Evolutionary conservation across 495 filamentous ascomycete species (phyloP).

Genomic region (Thermochaetoides thermophila): DNA sequence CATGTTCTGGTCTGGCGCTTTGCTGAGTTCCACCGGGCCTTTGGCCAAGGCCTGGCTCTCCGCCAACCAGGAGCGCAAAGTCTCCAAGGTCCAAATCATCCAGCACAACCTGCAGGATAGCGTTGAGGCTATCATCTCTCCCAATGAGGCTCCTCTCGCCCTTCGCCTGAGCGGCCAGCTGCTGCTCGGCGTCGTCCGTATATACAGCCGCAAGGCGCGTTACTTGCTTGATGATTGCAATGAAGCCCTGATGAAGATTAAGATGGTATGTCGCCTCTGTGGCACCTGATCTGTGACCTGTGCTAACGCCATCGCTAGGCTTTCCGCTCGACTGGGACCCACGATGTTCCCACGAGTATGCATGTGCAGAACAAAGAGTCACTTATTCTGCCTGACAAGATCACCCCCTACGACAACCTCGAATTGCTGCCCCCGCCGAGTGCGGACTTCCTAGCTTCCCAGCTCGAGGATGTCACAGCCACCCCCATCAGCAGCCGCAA

Average conservation of each 20-base stretch:
- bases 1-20: slow-evolving; percentile 98
- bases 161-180: slow-evolving; percentile 87
- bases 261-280: slow-evolving; percentile 52
- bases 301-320: slow-evolving; percentile 39
- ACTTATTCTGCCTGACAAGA: slow-evolving; percentile 69
- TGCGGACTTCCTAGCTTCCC: slow-evolving; percentile 57
- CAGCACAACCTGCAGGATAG: slow-evolving; percentile 86
- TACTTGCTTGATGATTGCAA: slow-evolving; percentile 96
- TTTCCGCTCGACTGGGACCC: slow-evolving; percentile 64
- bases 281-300: not conserved
- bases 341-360: slow-evolving; percentile 56
- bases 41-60: slow-evolving; percentile 96
- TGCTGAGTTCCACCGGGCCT: slow-evolving; percentile 91
- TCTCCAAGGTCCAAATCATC: slow-evolving; percentile 86
- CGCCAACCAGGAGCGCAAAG: slow-evolving; percentile 91
- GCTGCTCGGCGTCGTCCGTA: slow-evolving; percentile 85
- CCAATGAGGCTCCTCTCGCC: slow-evolving; percentile 89
- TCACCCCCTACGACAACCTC: slow-evolving; percentile 81
- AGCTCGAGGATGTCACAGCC: slow-evolving; percentile 39
- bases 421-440: slow-evolving; percentile 49
- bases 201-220: slow-evolving; percentile 91
- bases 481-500: slow-evolving; percentile 31
- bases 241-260: slow-evolving; percentile 92
- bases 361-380: slow-evolving; percentile 49
- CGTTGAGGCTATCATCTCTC: slow-evolving; percentile 84